Base-by-base conservation (phyloP, 192 early-diverging fungal genomes). In the Gaertneriomyces sp. region DNA sequence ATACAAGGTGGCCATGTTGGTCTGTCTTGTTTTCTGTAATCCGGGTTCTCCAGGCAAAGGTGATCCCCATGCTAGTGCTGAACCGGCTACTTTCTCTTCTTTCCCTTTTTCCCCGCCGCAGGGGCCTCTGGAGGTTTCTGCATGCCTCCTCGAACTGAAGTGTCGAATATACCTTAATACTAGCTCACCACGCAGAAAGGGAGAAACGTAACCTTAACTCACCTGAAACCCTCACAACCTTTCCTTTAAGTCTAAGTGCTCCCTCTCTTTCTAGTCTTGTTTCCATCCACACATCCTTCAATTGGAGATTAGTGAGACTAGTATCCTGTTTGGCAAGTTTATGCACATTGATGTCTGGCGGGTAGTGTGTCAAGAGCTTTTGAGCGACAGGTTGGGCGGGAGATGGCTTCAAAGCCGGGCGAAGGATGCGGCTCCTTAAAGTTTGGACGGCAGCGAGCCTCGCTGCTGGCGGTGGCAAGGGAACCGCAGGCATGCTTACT, bases 161-260 rank as follows among this genome's bases (percentile, higher is more conserved):
- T n/a, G n/a, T 33, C 25, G 25, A 33, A 33, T 33, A 33, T 33
- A 33, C 25, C 25, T 33, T 33, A 33, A 33, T 2, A 33, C 25
- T 33, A 33, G 25, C 2, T 33, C 25, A 33, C 25, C 25, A 33
- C 1, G 25, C 25, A 33, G 25, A 33, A 33, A 33, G 25, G 25
- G 25, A 33, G 25, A 0, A 33, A 33, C 25, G 25, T 33, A 33
- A 33, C 25, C 25, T 33, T 0, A 51, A 57, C 68, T 44, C 55
- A 70, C 68, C 60, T 2, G 68, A 70, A 39, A 70, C 60, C 14
- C 68, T 47, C 4, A 41, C 19, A 7, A 44, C 7, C n/a, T 70
- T 70, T n/a, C 68, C 68, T 14, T 61, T 25, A 1, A 42, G 20
- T 6, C 43, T 55, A 42, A 70, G n/a, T 9, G 19, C 60, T 42